phyloP scores from a whole-genome alignment of 306 rosid genomes.

The Astragalus membranaceus region DNA sequence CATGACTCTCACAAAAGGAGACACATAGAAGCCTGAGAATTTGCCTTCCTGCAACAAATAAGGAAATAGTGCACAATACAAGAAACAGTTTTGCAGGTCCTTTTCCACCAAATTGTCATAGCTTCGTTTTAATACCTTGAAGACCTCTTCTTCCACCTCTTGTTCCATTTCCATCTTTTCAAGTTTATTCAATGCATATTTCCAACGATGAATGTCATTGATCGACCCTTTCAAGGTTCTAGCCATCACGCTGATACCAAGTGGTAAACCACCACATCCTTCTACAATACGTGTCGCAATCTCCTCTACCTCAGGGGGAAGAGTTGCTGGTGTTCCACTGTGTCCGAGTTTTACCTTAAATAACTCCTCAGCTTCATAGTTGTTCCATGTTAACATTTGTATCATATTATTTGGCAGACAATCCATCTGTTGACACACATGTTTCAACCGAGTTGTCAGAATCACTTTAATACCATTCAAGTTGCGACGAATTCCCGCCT shows the following conservation, averaged over 20 bases:
- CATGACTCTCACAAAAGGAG: not conserved
- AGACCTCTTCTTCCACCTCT: conserved; percentile 20
- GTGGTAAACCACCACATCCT: not conserved
- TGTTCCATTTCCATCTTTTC: not conserved
- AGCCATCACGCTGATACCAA: conserved; percentile 13
- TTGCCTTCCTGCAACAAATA: not conserved
- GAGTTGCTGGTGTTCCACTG: not conserved
- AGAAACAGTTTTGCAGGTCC: conserved; percentile 1
- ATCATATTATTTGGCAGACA: not conserved
- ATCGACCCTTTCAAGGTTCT: not conserved
- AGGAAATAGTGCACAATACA: conserved; percentile 2
- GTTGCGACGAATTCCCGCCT: conserved; percentile 11
- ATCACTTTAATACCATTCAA: conserved; percentile 21
- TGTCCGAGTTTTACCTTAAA: conserved; percentile 3
- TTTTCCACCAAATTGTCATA: not conserved
- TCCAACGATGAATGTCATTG: not conserved
- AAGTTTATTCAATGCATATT: not conserved
- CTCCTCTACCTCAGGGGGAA: not conserved
- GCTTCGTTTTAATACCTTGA: conserved; percentile 13
- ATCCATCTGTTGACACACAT: conserved; percentile 15
- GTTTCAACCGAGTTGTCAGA: conserved; percentile 16
- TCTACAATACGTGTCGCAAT: not conserved
- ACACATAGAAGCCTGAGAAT: not conserved
- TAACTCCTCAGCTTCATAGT: not conserved
- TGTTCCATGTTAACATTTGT: not conserved